phyloP scores from a whole-genome alignment of 352 stramenopile genomes.

The Thalassiosira ordinaria region DNA sequence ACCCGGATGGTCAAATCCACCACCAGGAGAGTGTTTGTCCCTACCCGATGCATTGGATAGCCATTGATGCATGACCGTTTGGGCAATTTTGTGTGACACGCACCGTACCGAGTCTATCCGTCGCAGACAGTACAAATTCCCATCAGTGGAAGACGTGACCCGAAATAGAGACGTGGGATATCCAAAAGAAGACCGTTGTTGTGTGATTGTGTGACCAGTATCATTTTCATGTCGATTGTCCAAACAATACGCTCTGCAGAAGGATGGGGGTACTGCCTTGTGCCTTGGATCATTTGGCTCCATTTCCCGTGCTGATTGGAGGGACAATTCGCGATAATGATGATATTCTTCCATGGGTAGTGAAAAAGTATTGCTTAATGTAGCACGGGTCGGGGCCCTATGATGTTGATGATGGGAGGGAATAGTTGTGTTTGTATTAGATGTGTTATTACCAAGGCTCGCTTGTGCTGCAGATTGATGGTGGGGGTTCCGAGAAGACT shows the following conservation, averaged over 20 bases:
- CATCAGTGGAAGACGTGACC: slow-evolving; percentile 85
- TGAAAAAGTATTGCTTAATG: slow-evolving; percentile 39
- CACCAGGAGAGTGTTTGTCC: slow-evolving; percentile 15
- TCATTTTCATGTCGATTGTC: slow-evolving; percentile 62
- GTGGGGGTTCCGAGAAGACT: slow-evolving; percentile 19
- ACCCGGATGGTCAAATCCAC: slow-evolving; percentile 75
- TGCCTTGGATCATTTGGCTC: slow-evolving; percentile 77
- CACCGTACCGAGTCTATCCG: slow-evolving; percentile 88
- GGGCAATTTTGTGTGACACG: slow-evolving; percentile 84
- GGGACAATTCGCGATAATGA: slow-evolving; percentile 65
- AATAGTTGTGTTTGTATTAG: slow-evolving; percentile 24
- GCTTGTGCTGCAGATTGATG: slow-evolving; percentile 19
- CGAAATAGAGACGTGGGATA: slow-evolving; percentile 88
- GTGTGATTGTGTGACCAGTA: slow-evolving; percentile 18
- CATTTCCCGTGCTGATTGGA: slow-evolving; percentile 68
- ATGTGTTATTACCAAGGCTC: neutral
- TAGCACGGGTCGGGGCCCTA: slow-evolving; percentile 10
- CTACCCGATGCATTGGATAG: slow-evolving; percentile 42
- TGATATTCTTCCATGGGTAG: slow-evolving; percentile 45
- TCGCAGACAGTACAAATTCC: slow-evolving; percentile 86
- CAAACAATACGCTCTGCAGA: slow-evolving; percentile 79
- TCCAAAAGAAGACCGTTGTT: slow-evolving; percentile 82
- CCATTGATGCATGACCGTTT: slow-evolving; percentile 79
- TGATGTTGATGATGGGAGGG: slow-evolving; percentile 37
- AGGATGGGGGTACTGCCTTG: slow-evolving; percentile 78